Percentiles rank a stretch among this genome's conserved stretches.
phyloP scores from a whole-genome alignment of 148 eudicot genomes.

The Gaultheria prostrata region DNA sequence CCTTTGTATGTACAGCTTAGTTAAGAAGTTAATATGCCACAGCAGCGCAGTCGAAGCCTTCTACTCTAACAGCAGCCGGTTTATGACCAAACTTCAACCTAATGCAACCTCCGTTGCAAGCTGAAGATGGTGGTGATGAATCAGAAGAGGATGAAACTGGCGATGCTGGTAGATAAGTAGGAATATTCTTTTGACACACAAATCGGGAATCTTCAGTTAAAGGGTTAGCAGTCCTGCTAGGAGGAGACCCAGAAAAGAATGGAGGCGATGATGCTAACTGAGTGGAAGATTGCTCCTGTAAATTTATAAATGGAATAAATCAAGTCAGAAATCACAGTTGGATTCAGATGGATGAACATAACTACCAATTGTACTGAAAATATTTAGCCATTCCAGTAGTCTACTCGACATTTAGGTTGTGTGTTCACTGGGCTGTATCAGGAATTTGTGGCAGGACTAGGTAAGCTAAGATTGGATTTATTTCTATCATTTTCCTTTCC shows the following conservation, averaged over 20 bases:
- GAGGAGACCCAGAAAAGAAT: slow-evolving; percentile 57
- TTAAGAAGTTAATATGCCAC: slow-evolving; percentile 42
- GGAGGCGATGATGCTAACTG: slow-evolving; percentile 44
- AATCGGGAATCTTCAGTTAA: slow-evolving; percentile 46
- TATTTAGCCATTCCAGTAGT: not conserved
- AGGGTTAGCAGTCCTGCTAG: slow-evolving; percentile 57
- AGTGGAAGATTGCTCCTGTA: slow-evolving; percentile 36
- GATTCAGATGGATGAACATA: not conserved
- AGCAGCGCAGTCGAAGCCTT: slow-evolving; percentile 67
- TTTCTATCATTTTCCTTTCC: not conserved
- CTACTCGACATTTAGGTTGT: not conserved
- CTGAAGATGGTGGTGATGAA: slow-evolving; percentile 36
- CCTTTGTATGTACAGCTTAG: slow-evolving; percentile 38
- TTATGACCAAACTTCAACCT: slow-evolving; percentile 52
- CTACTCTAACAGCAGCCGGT: slow-evolving; percentile 58
- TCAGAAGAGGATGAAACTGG: slow-evolving; percentile 33
- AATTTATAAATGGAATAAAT: not conserved
- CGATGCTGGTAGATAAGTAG: slow-evolving; percentile 35
- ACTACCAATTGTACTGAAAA: not conserved
- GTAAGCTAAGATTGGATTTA: not conserved
- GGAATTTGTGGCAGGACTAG: not conserved
- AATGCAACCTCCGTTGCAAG: slow-evolving; percentile 40
- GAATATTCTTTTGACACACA: slow-evolving; percentile 27
- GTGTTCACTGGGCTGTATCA: not conserved
- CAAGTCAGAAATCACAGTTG: not conserved